Percentiles rank a stretch among this genome's conserved stretches.
These are phyloP conservation scores for barrel medic (Medicago truncatula) DNA, from an alignment of 306 rosid genomes.

Conservation along the genomic window MtrunA17r5.0-ANR NC_053042.1:27687001-27687500, in stretches of 20 bases:
- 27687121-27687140: not conserved
- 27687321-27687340: not conserved
- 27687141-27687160: not conserved
- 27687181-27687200: not conserved
- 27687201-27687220: not conserved
- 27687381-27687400: not conserved
- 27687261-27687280: not conserved
- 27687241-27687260: not conserved
- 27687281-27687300: not conserved
- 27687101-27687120: not conserved
- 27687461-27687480: too few relatives aligned
- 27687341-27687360: not conserved
- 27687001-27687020: not conserved
- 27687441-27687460: too few relatives aligned
- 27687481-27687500: too few relatives aligned
- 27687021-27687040: not conserved
- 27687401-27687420: too few relatives aligned
- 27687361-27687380: not conserved
- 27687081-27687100: not conserved
- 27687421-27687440: too few relatives aligned
- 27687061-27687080: not conserved
- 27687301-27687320: not conserved
- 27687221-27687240: not conserved
- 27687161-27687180: not conserved
- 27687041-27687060: not conserved